Conservation (phyloP, 2,329 filamentous ascomycete species). For the Lojkania enalia region DNA sequence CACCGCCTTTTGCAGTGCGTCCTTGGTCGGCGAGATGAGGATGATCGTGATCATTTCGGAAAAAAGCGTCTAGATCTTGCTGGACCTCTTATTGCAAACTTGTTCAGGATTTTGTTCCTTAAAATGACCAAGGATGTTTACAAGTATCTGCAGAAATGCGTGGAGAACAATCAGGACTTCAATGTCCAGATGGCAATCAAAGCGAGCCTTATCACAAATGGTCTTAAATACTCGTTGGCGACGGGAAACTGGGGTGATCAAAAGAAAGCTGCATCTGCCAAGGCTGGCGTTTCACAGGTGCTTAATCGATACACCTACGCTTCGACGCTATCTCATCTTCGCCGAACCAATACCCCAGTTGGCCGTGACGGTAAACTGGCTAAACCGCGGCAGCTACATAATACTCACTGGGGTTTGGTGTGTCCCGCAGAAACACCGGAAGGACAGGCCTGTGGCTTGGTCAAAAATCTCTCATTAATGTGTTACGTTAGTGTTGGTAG, state of each 20-base stretch:
- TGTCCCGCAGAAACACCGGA: slow-evolving; percentile 97
- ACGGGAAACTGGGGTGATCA: slow-evolving; percentile 99
- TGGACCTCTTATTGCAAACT: slow-evolving; percentile 89
- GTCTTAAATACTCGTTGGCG: slow-evolving; percentile 92
- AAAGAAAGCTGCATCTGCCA: slow-evolving; percentile 94
- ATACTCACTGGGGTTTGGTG: slow-evolving; percentile 97
- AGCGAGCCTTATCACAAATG: slow-evolving; percentile 86
- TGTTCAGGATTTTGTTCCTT: slow-evolving; percentile 90
- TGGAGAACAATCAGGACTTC: slow-evolving; percentile 87
- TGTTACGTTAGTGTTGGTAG: slow-evolving; percentile 97
- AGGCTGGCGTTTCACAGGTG: slow-evolving; percentile 97
- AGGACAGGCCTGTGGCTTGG: slow-evolving; percentile 95
- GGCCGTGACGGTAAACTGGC: slow-evolving; percentile 97
- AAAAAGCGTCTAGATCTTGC: slow-evolving; percentile 98
- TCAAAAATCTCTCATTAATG: slow-evolving; percentile 98
- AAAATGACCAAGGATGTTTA: slow-evolving; percentile 90
- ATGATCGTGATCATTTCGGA: slow-evolving; percentile 98
- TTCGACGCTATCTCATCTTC: slow-evolving; percentile 93
- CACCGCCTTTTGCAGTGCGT: slow-evolving; percentile 93
- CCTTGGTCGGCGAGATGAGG: slow-evolving; percentile 87
- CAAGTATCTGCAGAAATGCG: slow-evolving; percentile 87
- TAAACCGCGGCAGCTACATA: slow-evolving; percentile 96
- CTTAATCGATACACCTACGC: slow-evolving; percentile 97
- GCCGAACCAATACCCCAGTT: slow-evolving; percentile 96
- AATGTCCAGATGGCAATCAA: slow-evolving; percentile 90